Evolutionary conservation across 129 eudicot species (phyloP).

Genomic region (Cynara cardunculus): DNA sequence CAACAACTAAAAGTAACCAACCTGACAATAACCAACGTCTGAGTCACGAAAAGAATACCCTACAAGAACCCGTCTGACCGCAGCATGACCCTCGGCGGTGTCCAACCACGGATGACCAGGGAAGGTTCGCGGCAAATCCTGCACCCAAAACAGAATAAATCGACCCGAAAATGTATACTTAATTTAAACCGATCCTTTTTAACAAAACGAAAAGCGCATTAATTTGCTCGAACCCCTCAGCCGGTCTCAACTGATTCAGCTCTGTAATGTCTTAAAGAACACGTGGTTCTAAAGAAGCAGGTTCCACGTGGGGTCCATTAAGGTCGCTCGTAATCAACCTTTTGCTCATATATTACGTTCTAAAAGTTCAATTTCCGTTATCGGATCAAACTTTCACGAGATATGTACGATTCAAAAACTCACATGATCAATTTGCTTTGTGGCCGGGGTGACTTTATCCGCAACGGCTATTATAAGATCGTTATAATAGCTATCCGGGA

Average conservation of each 20-base stretch:
- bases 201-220: background rate
- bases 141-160: constrained; percentile 3
- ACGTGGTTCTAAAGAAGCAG: background rate
- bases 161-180: background rate
- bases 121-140: constrained; percentile 90
- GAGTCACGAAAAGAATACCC: constrained; percentile 96
- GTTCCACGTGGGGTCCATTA: background rate
- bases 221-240: too few relatives aligned
- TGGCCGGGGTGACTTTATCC: constrained; percentile 78
- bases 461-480: constrained; percentile 74
- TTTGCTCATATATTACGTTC: background rate
- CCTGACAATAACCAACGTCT: constrained; percentile 99
- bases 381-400: background rate
- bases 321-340: background rate
- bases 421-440: constrained; percentile 94
- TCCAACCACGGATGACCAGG: constrained; percentile 99
- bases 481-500: constrained; percentile 80
- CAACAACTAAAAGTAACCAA: constrained; percentile 2
- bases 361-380: too few relatives aligned
- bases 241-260: background rate
- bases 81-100: constrained; percentile 87
- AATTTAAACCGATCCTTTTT: background rate
- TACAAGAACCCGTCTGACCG: constrained; percentile 94
- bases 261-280: background rate
- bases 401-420: constrained; percentile 14